Percentiles rank a stretch among this genome's conserved stretches.
phyloP scores from a whole-genome alignment of 1,284 basidiomycete species.

The Microbotryum scabiosae region DNA sequence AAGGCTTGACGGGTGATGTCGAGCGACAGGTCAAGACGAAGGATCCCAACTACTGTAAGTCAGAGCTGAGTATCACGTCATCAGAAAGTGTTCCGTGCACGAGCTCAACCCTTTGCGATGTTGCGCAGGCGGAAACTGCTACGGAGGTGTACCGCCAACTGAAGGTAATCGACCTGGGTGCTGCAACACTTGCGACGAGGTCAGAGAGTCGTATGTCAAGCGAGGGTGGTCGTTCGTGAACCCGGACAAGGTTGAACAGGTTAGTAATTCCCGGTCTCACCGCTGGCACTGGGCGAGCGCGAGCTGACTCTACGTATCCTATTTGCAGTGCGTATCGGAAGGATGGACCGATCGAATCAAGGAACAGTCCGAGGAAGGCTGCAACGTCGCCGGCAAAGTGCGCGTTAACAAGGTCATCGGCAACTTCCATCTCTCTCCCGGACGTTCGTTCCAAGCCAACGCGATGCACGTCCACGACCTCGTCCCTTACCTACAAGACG shows the following conservation, averaged over 20 bases:
- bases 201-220: constrained; percentile 79
- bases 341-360: constrained; percentile 91
- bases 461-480: constrained; percentile 79
- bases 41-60: constrained; percentile 51
- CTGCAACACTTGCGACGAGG: constrained; percentile 94
- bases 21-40: constrained; percentile 60
- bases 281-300: not conserved
- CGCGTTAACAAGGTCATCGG: constrained; percentile 96
- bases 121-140: constrained; percentile 76
- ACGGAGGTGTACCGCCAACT: constrained; percentile 73
- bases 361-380: constrained; percentile 87
- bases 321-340: constrained; percentile 72
- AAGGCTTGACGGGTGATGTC: constrained; percentile 71
- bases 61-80: too few relatives aligned
- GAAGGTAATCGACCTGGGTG: constrained; percentile 54
- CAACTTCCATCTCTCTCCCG: constrained; percentile 57
- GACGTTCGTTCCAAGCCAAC: constrained; percentile 84
- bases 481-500: constrained; percentile 85
- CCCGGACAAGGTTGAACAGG: constrained; percentile 89
- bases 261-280: constrained; percentile 39
- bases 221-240: constrained; percentile 91
- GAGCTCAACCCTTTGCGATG: not conserved
- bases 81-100: not conserved
- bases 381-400: constrained; percentile 81
- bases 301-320: not conserved